Base-by-base conservation (phyloP, 169 alveolate genomes). In the Plasmodium cynomolgi region DNA sequence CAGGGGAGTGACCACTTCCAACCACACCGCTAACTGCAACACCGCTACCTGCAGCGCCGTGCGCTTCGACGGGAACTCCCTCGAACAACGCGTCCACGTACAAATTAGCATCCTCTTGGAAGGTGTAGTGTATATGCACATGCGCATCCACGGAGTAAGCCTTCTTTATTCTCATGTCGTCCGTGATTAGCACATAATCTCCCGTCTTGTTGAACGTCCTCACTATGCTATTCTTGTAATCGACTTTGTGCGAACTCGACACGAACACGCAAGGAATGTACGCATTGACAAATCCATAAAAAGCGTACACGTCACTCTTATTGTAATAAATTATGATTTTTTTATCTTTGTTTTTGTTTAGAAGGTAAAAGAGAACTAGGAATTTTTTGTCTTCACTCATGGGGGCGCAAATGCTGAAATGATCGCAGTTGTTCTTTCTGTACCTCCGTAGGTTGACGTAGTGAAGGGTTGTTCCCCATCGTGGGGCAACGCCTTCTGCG, bases 321-420 rank as follows among this genome's bases (percentile, higher is more conserved):
- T 50, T 74, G 31, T 91, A 91, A 81, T 81, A 91, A 81, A 91
- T 91, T 91, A 91, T 5, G 20, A 91, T 72, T 47, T 73, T 91
- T 37, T 81, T 91, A n/a, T 47, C 73, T 81, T 91, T 68, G 29
- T 91, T 81, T n/a, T 13, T 81, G 13, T 39, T 47, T 71, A 91
- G 17, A 8, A 91, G 29, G 58, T 81, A 81, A 72, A 91, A 91
- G 20, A 91, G 74, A 29, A 91, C 34, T 81, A 91, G 39, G 26
- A 91, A 91, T 47, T 91, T 91, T 82, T 81, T 91, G 31, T 91
- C 95, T 8, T 91, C 95, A 47, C 83, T 91, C 74, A 81, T 71
- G 9, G 95, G 95, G 26, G 39, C 91, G n/a, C 75, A n/a, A 29
- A 91, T 39, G 56, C 95, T 91, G 54, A 82, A 31, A 29, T 91